These are phyloP conservation scores for Cladophialophora chaetospira DNA, from an alignment of 2,329 filamentous ascomycete species.

Conservation along the genomic window DNA sequence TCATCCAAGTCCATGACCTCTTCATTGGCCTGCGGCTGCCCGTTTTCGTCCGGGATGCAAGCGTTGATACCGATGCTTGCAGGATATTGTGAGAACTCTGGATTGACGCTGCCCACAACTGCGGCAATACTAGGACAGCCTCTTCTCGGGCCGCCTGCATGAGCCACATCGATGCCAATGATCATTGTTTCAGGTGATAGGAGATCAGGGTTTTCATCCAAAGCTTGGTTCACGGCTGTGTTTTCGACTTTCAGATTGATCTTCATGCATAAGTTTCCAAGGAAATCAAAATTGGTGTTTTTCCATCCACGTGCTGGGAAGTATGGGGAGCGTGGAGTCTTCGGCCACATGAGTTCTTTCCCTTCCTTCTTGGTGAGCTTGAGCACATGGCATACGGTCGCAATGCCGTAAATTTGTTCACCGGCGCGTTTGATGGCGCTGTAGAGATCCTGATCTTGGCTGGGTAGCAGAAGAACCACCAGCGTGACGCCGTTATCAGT, in stretches of 20 bases:
- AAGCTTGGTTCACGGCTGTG: constrained; percentile 59
- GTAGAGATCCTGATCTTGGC: constrained; percentile 59
- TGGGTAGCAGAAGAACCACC: constrained; percentile 62
- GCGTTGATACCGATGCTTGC: constrained; percentile 55
- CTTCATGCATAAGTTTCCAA: constrained; percentile 72
- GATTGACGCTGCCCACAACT: constrained; percentile 75
- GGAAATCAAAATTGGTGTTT: too few relatives aligned
- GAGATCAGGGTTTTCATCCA: constrained; percentile 59
- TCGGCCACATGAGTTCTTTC: too few relatives aligned
- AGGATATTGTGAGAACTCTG: constrained; percentile 73
- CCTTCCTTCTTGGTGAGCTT: too few relatives aligned
- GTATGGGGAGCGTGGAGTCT: too few relatives aligned
- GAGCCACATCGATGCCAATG: constrained; percentile 85
- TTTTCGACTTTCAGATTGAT: constrained; percentile 80
- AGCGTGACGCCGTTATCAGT: constrained; percentile 36
- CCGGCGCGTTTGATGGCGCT: constrained; percentile 67
- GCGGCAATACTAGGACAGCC: constrained; percentile 75
- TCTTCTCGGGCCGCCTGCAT: constrained; percentile 68
- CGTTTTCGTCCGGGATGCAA: neutral
- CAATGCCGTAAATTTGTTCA: constrained; percentile 62
- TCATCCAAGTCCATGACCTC: constrained; percentile 66
- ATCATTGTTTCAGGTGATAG: constrained; percentile 74
- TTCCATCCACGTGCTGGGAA: too few relatives aligned
- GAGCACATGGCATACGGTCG: constrained; percentile 64
- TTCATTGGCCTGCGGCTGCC: constrained; percentile 62